A percentile compares a stretch with the other conserved stretches of the same genome.
These are phyloP conservation scores for Nicotiana tomentosiformis DNA, from an alignment of 257 asterid genomes.

Conservation along the genomic window DNA sequence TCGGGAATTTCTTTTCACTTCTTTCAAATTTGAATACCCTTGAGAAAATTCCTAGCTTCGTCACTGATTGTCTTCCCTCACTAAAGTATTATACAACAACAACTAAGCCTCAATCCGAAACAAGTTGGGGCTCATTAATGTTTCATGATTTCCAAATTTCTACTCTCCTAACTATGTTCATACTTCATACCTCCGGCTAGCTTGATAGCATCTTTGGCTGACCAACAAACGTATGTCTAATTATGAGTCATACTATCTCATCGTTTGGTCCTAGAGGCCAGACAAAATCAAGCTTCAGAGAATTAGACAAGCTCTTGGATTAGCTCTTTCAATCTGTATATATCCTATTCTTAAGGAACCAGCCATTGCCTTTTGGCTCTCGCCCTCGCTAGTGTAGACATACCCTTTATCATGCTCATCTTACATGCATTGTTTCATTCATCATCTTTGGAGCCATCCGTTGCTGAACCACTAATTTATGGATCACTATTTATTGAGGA, in stretches of 20 bases:
- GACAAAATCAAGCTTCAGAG: neutral
- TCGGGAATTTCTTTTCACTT: too few relatives aligned
- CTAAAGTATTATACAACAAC: too few relatives aligned
- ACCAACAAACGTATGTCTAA: neutral
- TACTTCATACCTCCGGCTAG: neutral
- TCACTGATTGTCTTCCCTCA: too few relatives aligned
- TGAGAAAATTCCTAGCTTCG: too few relatives aligned
- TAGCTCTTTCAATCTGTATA: neutral
- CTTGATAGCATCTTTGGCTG: neutral
- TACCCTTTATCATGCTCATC: neutral
- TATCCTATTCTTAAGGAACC: neutral
- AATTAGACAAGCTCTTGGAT: neutral
- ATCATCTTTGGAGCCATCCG: neutral
- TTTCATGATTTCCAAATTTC: neutral
- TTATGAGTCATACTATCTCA: neutral
- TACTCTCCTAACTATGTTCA: neutral
- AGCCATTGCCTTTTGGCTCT: neutral
- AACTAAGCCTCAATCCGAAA: too few relatives aligned
- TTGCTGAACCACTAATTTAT: neutral
- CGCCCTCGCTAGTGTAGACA: neutral
- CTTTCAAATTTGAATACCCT: too few relatives aligned
- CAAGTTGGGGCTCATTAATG: neutral
- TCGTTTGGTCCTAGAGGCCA: neutral
- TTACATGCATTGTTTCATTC: neutral
- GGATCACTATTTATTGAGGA: neutral